Percentiles rank a stretch among this genome's conserved stretches.
Conservation (phyloP, 129 eudicot species). For the Chrysanthemum seticuspe region DNA sequence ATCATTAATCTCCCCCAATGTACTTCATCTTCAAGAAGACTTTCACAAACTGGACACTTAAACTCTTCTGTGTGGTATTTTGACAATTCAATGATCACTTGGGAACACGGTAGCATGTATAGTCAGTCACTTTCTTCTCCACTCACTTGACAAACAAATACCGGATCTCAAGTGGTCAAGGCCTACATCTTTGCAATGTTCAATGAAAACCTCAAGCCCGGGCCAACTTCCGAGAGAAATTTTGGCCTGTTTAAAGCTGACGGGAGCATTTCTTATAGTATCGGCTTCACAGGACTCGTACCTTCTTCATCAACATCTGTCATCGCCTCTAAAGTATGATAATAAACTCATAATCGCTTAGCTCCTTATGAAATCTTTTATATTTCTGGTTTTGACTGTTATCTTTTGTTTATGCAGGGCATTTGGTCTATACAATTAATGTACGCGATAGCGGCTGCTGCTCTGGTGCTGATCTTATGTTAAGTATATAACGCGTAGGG, state of each 20-base stretch:
- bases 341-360: not conserved
- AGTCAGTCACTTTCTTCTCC: no score
- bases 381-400: not conserved
- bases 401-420: conserved; percentile 21
- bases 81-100: no score
- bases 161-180: conserved; percentile 44
- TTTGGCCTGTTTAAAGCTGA: conserved; percentile 88
- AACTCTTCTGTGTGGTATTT: no score
- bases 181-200: conserved; percentile 91
- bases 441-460: conserved; percentile 21
- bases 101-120: no score
- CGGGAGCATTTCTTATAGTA: conserved; percentile 71
- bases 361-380: not conserved
- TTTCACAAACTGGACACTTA: no score
- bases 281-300: conserved; percentile 81
- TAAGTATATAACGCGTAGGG: not conserved
- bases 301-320: conserved; percentile 57
- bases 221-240: conserved; percentile 95
- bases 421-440: conserved; percentile 34
- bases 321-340: conserved; percentile 46
- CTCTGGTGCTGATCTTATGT: conserved; percentile 36
- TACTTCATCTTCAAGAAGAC: no score
- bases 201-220: conserved; percentile 85
- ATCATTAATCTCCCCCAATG: no score
- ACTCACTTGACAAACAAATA: no score